These are phyloP conservation scores for Suillus placidus DNA, from an alignment of 768 basidiomycete species.

Conservation along the genomic window DNA sequence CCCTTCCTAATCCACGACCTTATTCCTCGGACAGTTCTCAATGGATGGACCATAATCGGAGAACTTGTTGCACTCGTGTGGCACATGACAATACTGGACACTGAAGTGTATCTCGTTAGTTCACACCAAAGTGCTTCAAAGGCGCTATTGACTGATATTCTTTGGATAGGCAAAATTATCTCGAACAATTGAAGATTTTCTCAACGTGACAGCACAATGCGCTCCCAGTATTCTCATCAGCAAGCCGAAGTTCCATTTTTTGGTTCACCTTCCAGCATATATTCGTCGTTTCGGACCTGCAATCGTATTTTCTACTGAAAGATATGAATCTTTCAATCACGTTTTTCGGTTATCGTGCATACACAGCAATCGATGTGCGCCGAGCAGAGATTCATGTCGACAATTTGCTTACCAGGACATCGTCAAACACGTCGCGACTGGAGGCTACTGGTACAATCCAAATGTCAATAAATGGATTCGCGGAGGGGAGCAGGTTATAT, in stretches of 20 bases:
- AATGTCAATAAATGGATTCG: constrained; percentile 16
- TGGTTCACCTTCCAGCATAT: constrained; percentile 24
- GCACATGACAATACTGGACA: constrained; percentile 31
- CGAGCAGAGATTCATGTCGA: constrained; percentile 38
- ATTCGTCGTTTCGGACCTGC: constrained; percentile 39
- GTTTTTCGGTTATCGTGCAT: constrained; percentile 40
- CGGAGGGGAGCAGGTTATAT: not conserved
- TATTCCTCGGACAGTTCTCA: constrained; percentile 14
- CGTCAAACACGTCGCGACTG: constrained; percentile 19
- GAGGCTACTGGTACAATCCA: constrained; percentile 18
- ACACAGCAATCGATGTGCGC: constrained; percentile 38
- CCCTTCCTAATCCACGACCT: constrained; percentile 28
- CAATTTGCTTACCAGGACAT: constrained; percentile 16
- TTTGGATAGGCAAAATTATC: constrained; percentile 15
- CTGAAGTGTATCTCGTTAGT: constrained; percentile 21
- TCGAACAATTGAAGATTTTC: constrained; percentile 23
- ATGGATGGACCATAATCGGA: constrained; percentile 18
- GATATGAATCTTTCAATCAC: constrained; percentile 43
- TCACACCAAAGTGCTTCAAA: not conserved
- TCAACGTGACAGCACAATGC: constrained; percentile 15
- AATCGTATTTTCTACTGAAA: constrained; percentile 38
- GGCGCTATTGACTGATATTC: not conserved
- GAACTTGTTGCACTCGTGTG: constrained; percentile 25
- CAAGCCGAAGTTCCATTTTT: constrained; percentile 31
- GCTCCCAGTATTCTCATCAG: constrained; percentile 23